Conservation (phyloP, 495 filamentous ascomycete genomes). For the Aspergillus saccharolyticus region DNA sequence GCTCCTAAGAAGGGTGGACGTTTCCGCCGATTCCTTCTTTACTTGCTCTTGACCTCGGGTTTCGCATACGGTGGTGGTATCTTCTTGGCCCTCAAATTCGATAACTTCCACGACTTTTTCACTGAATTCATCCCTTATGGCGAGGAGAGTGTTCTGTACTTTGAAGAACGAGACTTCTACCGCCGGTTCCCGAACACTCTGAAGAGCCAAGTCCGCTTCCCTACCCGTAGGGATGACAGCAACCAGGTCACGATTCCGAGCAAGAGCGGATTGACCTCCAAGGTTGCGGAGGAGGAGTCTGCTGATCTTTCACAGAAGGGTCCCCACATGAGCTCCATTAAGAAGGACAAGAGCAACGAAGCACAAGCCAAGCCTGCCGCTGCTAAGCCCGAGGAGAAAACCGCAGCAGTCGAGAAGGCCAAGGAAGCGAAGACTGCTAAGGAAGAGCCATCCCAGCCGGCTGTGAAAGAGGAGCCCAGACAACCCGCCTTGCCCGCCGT, state of each 20-base stretch:
- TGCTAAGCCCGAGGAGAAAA: constrained; percentile 34
- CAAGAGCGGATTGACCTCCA: constrained; percentile 81
- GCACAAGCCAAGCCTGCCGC: constrained; percentile 15
- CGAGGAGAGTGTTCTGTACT: constrained; percentile 91
- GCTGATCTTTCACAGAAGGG: constrained; percentile 42
- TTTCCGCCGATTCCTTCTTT: constrained; percentile 69
- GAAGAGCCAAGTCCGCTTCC: constrained; percentile 44
- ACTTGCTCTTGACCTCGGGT: constrained; percentile 64
- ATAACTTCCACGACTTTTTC: constrained; percentile 99
- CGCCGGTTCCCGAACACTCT: constrained; percentile 78
- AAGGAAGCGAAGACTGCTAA: constrained; percentile 41
- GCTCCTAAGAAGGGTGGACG: constrained; percentile 62
- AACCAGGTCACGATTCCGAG: constrained; percentile 77
- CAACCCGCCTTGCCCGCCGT: constrained; percentile 42
- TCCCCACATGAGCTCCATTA: constrained; percentile 43
- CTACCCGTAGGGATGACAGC: constrained; percentile 50
- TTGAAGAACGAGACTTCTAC: constrained; percentile 92
- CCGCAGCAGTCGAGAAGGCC: constrained; percentile 33
- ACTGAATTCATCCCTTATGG: constrained; percentile 95
- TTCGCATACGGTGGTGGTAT: constrained; percentile 82
- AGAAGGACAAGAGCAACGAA: constrained; percentile 22
- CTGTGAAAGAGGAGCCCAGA: constrained; percentile 27
- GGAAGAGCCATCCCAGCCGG: constrained; percentile 20
- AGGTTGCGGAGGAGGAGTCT: constrained; percentile 56
- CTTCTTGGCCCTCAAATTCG: constrained; percentile 84